A percentile compares a stretch with the other conserved stretches of the same genome.
Evolutionary conservation across 2,329 filamentous ascomycete genomes (phyloP).

Genomic region (Claviceps spartinae): DNA sequence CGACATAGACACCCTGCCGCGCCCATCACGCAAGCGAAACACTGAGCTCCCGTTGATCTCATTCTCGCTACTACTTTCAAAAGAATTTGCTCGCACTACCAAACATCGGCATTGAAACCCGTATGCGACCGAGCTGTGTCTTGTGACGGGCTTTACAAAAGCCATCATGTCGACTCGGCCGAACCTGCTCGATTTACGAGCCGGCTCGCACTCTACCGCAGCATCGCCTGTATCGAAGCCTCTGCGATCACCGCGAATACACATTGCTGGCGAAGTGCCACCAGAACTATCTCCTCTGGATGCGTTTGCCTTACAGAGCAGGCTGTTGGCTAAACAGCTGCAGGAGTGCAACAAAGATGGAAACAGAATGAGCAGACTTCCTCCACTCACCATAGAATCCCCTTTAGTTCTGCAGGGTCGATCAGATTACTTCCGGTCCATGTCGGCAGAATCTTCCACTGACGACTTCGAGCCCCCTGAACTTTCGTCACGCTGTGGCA

Average conservation of each 20-base stretch:
- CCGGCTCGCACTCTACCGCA: conserved; percentile 39
- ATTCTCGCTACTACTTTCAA: too few species aligned
- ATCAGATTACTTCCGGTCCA: conserved; percentile 68
- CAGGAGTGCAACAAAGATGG: conserved; percentile 64
- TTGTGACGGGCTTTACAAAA: conserved; percentile 4
- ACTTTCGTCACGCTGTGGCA: conserved; percentile 23
- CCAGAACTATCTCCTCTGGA: conserved; percentile 89
- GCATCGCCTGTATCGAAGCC: conserved; percentile 34
- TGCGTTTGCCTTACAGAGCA: conserved; percentile 85
- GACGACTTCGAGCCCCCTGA: conserved; percentile 24
- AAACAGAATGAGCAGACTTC: conserved; percentile 70
- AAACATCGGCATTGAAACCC: background rate
- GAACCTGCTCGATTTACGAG: conserved; percentile 44
- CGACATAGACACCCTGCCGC: conserved; percentile 8
- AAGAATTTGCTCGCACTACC: too few species aligned
- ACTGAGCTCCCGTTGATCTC: too few species aligned
- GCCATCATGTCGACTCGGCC: conserved; percentile 40
- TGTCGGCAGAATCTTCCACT: conserved; percentile 48
- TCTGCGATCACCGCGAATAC: conserved; percentile 59
- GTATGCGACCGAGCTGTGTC: conserved; percentile 6
- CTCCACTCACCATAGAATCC: conserved; percentile 69
- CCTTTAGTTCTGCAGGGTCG: conserved; percentile 62
- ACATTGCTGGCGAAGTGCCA: conserved; percentile 68
- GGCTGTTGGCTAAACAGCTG: conserved; percentile 74
- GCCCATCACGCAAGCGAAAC: background rate